These are phyloP conservation scores for Arabis hirsuta DNA, from an alignment of 345 rosid species.

Conservation along the genomic window DNA sequence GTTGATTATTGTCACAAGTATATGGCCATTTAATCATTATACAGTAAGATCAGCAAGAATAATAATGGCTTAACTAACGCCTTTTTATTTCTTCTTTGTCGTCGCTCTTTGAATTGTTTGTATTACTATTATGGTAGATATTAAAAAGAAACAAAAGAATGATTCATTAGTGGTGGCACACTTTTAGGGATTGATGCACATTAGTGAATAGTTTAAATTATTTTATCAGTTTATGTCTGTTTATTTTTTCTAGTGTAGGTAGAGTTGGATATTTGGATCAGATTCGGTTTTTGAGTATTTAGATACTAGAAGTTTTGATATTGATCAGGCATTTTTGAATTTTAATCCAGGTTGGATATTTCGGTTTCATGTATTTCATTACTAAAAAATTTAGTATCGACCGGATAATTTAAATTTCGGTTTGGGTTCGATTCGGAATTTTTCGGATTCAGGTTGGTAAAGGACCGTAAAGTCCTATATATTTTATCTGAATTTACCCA, in stretches of 20 bases:
- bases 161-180: conserved; percentile 25
- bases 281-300: too few relatives aligned
- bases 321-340: too few relatives aligned
- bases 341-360: too few relatives aligned
- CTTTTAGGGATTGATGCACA: conserved; percentile 46
- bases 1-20: conserved; percentile 1
- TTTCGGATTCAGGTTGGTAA: too few relatives aligned
- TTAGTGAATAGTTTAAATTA: conserved; percentile 26
- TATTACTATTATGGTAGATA: neutral
- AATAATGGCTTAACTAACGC: conserved; percentile 18
- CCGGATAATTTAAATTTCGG: too few relatives aligned
- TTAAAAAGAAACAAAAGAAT: conserved; percentile 27
- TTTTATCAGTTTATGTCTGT: conserved; percentile 32
- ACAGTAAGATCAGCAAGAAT: conserved; percentile 29
- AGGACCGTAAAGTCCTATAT: too few relatives aligned
- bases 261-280: too few relatives aligned
- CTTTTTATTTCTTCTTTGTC: conserved; percentile 4
- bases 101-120: neutral
- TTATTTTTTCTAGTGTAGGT: conserved; percentile 22
- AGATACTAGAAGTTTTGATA: too few relatives aligned
- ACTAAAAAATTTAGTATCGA: too few relatives aligned
- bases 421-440: too few relatives aligned
- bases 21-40: conserved; percentile 11
- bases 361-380: too few relatives aligned
- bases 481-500: too few relatives aligned